Base-by-base conservation (phyloP, 169 alveolate species). In the Cardiosporidium cionae region DNA sequence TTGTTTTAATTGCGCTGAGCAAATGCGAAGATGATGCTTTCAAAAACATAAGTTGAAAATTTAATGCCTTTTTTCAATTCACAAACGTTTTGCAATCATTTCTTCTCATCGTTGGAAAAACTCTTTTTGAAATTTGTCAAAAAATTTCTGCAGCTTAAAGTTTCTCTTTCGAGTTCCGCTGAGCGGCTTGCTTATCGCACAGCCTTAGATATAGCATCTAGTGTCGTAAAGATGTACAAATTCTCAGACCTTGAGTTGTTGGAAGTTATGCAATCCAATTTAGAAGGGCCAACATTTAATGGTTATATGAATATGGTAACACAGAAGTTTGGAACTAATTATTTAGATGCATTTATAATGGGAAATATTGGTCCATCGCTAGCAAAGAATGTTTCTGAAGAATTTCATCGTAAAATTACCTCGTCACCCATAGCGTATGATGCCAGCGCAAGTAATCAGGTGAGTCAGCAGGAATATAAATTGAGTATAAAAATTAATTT, bases 331-430 rank as follows among this genome's bases (percentile, higher is more conserved):
- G n/a, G n/a, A n/a, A n/a, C n/a, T n/a, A 76, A 65, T 54, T 68
- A 73, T 0, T 32, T 76, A 29, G 83, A 76, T 70, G 67, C 54
- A 29, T 62, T 76, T 65, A 34, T 76, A 23, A 76, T 76, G 83
- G 83, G 83, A 22, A 75, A 76, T 34, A 76, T 76, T 28, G 33
- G 9, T 2, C 35, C 75, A 4, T 23, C 33, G 0, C 32, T 3
- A 7, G 83, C 83, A 2, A 33, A 53, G 4, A 7, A 16, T 3
- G 35, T 68, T 16, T 73, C 78, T 28, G 77, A 68, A 2, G 65
- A 62, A n/a, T 76, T 68, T 53, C 35, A 44, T 7, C 66, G 28
- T 0, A 27, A 23, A 1, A 27, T 76, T 2, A 65, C 72, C 7
- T 2, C 6, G 32, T 22, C 35, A 44, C 36, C 83, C 3, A 31